Base-by-base conservation (phyloP, 2,329 filamentous ascomycete species). In the Penicillium brasilianum region DNA sequence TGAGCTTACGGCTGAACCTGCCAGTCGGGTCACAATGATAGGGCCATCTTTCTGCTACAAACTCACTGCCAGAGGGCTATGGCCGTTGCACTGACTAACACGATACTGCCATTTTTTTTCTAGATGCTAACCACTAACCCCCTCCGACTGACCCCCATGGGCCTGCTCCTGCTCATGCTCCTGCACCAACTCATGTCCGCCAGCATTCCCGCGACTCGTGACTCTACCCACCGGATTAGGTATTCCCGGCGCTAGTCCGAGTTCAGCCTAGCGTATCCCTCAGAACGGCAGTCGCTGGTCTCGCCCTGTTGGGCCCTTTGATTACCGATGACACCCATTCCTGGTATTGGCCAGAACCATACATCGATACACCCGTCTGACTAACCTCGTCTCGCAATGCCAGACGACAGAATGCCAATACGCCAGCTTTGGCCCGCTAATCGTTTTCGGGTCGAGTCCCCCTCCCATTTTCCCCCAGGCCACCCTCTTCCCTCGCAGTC, bases 191-290 rank as follows among this genome's bases (percentile, higher is more conserved):
- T 49, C 16, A 10, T 18, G 25, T 48, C 44, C 28, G 16, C 43
- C 22, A 28, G 22, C 46, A 32, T 32, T 34, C n/a, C 25, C 10
- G 28, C 34, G 28, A 58, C 37, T 39, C 14, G 43, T 48, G 44
- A 13, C 20, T 25, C 36, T 20, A 62, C 48, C 64, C 60, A 63
- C 58, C 58, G 64, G 57, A 66, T 58, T 53, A 59, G 56, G 48
- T 46, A 48, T 50, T 57, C 37, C 62, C 65, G 60, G 32, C 57
- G 44, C 65, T 65, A 65, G 44, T 52, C 58, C 58, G 0, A 25
- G 41, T 37, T 1, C 8, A 25, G 52, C 25, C 39, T 66, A 63
- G 62, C 34, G 37, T 53, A 1, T 8, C 55, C 56, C 51, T 25
- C n/a, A 30, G 36, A 54, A 54, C 37, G 16, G 51, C 36, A 54